Conservation (phyloP, 306 rosid genomes). For the Oemleria cerasiformis region DNA sequence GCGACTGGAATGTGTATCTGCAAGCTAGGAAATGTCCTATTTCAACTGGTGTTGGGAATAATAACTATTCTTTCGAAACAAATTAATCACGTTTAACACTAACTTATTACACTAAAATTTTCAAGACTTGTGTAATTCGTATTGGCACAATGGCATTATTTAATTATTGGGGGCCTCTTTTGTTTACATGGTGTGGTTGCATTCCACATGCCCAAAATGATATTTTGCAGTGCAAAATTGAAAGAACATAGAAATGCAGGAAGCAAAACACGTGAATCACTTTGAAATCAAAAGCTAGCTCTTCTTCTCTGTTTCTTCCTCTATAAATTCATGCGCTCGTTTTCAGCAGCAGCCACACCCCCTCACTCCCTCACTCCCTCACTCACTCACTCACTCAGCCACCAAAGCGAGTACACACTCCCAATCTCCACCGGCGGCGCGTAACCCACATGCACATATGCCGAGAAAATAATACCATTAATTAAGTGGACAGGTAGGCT, state of each 20-base stretch:
- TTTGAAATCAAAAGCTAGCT: too few relatives aligned
- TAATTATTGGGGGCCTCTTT: background rate
- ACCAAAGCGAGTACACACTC: background rate
- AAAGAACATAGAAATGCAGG: background rate
- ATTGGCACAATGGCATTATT: background rate
- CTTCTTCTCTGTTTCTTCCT: background rate
- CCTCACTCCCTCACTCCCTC: too few relatives aligned
- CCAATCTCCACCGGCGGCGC: background rate
- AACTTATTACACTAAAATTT: too few relatives aligned
- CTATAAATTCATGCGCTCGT: background rate
- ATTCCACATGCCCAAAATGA: background rate
- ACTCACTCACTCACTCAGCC: background rate
- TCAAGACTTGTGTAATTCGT: too few relatives aligned
- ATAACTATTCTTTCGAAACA: too few relatives aligned
- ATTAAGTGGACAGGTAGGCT: background rate
- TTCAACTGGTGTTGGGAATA: too few relatives aligned
- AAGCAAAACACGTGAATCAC: background rate
- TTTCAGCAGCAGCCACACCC: background rate
- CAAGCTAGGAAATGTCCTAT: too few relatives aligned
- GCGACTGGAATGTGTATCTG: too few relatives aligned
- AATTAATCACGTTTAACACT: too few relatives aligned
- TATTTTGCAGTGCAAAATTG: background rate
- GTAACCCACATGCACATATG: background rate
- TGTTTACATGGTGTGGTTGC: background rate
- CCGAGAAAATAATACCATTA: background rate